These are phyloP conservation scores for Clavaria fumosa DNA, from an alignment of 768 basidiomycete genomes.

Conservation along the genomic window DNA sequence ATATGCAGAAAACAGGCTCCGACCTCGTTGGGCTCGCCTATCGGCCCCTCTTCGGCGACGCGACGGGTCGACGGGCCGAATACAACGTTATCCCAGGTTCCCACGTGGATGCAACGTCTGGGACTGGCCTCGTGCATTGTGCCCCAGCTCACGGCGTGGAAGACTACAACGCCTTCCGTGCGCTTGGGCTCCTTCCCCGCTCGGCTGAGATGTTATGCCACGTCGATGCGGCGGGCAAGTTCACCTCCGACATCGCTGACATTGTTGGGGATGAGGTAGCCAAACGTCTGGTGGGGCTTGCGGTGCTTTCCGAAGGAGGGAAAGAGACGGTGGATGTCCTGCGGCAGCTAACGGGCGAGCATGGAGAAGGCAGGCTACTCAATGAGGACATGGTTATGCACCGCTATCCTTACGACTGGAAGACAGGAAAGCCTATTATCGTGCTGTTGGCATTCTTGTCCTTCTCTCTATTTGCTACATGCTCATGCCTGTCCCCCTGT, in stretches of 20 bases:
- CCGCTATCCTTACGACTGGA: conserved; percentile 94
- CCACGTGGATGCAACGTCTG: conserved; percentile 77
- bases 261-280: conserved; percentile 39
- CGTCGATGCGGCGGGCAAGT: conserved; percentile 63
- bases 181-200: conserved; percentile 30
- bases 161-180: conserved; percentile 70
- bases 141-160: conserved; percentile 92
- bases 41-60: conserved; percentile 38
- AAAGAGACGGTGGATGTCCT: conserved; percentile 51
- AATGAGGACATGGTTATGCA: conserved; percentile 64
- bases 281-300: conserved; percentile 40
- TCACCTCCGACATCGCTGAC: conserved; percentile 40
- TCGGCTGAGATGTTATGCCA: conserved; percentile 51
- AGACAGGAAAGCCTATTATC: conserved; percentile 85
- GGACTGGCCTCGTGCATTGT: conserved; percentile 90
- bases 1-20: conserved; percentile 22
- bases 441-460: conserved; percentile 41
- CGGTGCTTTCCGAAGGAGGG: conserved; percentile 60
- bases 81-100: conserved; percentile 46
- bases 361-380: too few species aligned
- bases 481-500: background rate
- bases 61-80: conserved; percentile 15
- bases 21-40: conserved; percentile 50
- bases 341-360: conserved; percentile 27
- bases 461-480: background rate